Percentiles rank a stretch among this genome's conserved stretches.
These are phyloP conservation scores for Ramalina intermedia DNA, from an alignment of 495 filamentous ascomycete genomes.

Conservation along the genomic window DNA sequence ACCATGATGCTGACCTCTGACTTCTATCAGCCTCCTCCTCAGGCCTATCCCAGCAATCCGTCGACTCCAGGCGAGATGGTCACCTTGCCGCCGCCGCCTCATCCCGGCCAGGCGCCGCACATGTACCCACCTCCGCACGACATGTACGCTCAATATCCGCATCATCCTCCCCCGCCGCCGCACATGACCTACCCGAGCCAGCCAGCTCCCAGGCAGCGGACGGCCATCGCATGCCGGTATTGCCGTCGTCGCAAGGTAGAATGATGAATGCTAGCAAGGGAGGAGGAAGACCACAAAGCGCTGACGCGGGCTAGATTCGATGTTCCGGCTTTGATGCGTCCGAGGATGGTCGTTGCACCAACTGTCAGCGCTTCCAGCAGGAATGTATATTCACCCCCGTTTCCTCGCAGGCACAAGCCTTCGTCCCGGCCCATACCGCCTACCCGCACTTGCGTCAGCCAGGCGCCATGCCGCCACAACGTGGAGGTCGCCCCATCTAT, in stretches of 20 bases:
- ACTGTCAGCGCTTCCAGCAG: conserved; percentile 68
- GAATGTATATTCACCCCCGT: conserved; percentile 80
- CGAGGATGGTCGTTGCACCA: conserved; percentile 63
- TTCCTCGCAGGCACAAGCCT: conserved; percentile 69
- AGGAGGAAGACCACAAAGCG: background rate
- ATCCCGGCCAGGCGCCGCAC: conserved; percentile 14
- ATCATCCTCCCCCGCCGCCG: conserved; percentile 25
- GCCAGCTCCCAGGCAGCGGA: conserved; percentile 61
- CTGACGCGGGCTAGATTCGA: conserved; percentile 45
- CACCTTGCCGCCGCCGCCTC: conserved; percentile 17
- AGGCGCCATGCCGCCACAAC: conserved; percentile 23
- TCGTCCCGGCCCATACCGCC: conserved; percentile 64
- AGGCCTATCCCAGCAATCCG: conserved; percentile 10
- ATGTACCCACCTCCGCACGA: conserved; percentile 28
- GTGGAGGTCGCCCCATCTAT: conserved; percentile 26
- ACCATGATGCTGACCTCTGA: conserved; percentile 5
- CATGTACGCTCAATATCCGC: conserved; percentile 31
- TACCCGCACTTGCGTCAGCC: conserved; percentile 46
- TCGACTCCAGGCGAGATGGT: conserved; percentile 19
- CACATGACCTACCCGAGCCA: conserved; percentile 47
- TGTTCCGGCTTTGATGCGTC: conserved; percentile 73
- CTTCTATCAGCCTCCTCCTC: conserved; percentile 15
- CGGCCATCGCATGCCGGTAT: conserved; percentile 75
- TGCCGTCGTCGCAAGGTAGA: conserved; percentile 67
- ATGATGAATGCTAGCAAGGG: background rate